phyloP scores from a whole-genome alignment of 2,329 filamentous ascomycete genomes.

The Lecanoromycetidae sp. region DNA sequence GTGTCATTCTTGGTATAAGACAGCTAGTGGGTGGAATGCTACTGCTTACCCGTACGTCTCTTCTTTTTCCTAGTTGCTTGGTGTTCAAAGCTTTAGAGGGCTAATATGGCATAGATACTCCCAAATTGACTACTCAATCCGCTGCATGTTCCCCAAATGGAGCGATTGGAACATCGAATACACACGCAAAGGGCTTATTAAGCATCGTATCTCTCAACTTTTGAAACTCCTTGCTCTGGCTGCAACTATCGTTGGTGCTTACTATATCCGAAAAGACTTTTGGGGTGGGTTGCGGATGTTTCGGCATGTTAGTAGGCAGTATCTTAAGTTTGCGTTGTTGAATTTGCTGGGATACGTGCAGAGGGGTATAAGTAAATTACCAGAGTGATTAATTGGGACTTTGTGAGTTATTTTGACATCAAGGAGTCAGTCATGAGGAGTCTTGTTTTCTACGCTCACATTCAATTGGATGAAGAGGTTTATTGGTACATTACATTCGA shows the following conservation, averaged over 20 bases:
- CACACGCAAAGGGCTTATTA: constrained; percentile 36
- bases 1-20: constrained; percentile 40
- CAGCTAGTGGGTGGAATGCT: constrained; percentile 38
- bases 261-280: constrained; percentile 2
- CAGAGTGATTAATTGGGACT: too few relatives aligned
- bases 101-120: constrained; percentile 34
- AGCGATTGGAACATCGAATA: constrained; percentile 42
- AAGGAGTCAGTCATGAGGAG: too few relatives aligned
- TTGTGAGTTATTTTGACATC: too few relatives aligned
- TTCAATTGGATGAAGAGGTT: too few relatives aligned
- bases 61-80: too few relatives aligned
- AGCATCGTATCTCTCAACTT: constrained; percentile 20
- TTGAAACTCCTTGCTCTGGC: constrained; percentile 20
- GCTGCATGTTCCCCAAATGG: constrained; percentile 43
- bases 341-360: neutral
- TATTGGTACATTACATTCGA: too few relatives aligned
- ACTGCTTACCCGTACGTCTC: constrained; percentile 33
- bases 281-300: neutral
- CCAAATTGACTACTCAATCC: constrained; percentile 39
- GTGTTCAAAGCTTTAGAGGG: too few relatives aligned
- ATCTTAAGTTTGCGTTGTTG: neutral
- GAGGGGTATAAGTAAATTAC: neutral
- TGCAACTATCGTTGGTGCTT: constrained; percentile 17
- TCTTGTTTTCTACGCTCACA: too few relatives aligned
- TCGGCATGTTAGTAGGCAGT: neutral